A percentile compares a stretch with the other conserved stretches of the same genome.
Evolutionary conservation across 2,329 filamentous ascomycete species (phyloP).

Genomic region (Beauveria asiatica): DNA sequence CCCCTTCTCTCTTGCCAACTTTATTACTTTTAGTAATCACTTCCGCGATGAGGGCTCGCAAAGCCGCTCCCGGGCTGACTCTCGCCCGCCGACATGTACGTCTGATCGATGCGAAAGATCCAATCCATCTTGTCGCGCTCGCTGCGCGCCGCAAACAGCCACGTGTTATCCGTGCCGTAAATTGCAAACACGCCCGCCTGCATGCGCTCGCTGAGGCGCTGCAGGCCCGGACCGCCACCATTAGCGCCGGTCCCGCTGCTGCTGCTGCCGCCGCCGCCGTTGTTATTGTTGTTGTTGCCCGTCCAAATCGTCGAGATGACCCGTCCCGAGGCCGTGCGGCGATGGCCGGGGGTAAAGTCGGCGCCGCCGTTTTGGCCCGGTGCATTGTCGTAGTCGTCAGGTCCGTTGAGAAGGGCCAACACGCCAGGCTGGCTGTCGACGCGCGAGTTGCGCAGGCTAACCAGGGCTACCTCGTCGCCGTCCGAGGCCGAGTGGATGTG

Average conservation of each 20-base stretch:
- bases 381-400: conserved; percentile 29
- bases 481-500: conserved; percentile 80
- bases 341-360: conserved; percentile 38
- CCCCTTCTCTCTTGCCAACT: neutral
- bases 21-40: conserved; percentile 20
- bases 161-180: conserved; percentile 90
- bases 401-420: conserved; percentile 59
- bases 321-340: conserved; percentile 41
- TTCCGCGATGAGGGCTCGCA: conserved; percentile 25
- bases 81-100: conserved; percentile 43
- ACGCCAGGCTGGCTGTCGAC: conserved; percentile 89
- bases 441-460: conserved; percentile 82
- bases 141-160: conserved; percentile 81
- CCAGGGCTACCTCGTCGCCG: conserved; percentile 82
- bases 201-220: conserved; percentile 48
- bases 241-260: conserved; percentile 5
- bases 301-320: conserved; percentile 49
- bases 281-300: conserved; percentile 36
- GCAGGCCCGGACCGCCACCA: conserved; percentile 32
- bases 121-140: conserved; percentile 94
- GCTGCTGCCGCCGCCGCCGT: conserved; percentile 24
- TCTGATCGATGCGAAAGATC: conserved; percentile 92
- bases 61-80: conserved; percentile 31
- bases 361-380: conserved; percentile 24
- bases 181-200: conserved; percentile 81